Conservation (phyloP, 768 basidiomycete species). For the Scleroderma bovista region DNA sequence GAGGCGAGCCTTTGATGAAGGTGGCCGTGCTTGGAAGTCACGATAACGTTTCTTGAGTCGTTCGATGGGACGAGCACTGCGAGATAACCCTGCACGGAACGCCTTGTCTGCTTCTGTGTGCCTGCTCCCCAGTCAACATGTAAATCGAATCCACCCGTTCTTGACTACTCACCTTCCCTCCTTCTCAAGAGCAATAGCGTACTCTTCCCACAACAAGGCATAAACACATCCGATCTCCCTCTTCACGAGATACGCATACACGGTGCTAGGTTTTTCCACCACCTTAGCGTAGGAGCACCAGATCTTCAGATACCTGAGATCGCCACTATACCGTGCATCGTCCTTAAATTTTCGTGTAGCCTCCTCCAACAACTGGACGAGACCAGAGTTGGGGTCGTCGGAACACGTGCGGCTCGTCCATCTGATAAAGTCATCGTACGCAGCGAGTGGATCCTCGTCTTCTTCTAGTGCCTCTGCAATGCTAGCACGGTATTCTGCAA, state of each 20-base stretch:
- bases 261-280: slow-evolving; percentile 61
- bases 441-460: slow-evolving; percentile 82
- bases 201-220: slow-evolving; percentile 86
- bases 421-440: slow-evolving; percentile 81
- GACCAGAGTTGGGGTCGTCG: slow-evolving; percentile 64
- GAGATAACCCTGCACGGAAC: slow-evolving; percentile 77
- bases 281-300: slow-evolving; percentile 87
- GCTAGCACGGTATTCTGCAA: slow-evolving; percentile 26
- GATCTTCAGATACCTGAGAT: slow-evolving; percentile 85
- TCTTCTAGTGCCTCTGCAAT: slow-evolving; percentile 56
- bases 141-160: slow-evolving; percentile 2
- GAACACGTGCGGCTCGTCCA: slow-evolving; percentile 84
- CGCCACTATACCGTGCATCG: slow-evolving; percentile 80
- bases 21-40: slow-evolving; percentile 63
- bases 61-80: slow-evolving; percentile 76
- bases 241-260: slow-evolving; percentile 69
- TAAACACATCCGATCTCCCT: slow-evolving; percentile 73
- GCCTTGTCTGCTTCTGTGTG: slow-evolving; percentile 72
- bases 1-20: slow-evolving; percentile 23
- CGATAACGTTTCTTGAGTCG: slow-evolving; percentile 76
- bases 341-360: slow-evolving; percentile 76
- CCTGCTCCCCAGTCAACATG: slow-evolving; percentile 35
- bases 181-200: slow-evolving; percentile 72
- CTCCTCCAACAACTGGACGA: slow-evolving; percentile 78
- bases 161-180: slow-evolving; percentile 60